Conservation (phyloP, 441 rosid species). For the Monsonia emarginata region DNA sequence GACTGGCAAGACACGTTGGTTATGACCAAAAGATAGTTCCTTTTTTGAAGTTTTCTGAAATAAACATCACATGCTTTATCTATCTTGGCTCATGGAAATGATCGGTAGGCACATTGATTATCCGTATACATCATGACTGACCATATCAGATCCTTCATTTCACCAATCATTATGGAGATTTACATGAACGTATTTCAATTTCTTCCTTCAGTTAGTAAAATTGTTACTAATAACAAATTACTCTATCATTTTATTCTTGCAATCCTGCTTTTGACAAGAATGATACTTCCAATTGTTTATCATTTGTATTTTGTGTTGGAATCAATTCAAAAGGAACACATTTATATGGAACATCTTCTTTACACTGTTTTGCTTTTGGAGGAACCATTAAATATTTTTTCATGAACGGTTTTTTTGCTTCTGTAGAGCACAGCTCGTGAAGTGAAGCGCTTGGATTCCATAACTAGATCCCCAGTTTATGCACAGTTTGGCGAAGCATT, state of each 20-base stretch:
- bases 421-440: slow-evolving; percentile 82
- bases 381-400: slow-evolving; percentile 1
- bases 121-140: background rate
- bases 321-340: background rate
- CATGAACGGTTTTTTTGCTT: slow-evolving; percentile 12
- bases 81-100: background rate
- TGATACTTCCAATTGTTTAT: no score
- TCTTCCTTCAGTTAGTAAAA: background rate
- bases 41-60: background rate
- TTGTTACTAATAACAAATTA: background rate
- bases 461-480: slow-evolving; percentile 81
- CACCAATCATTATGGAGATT: background rate
- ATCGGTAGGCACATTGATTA: background rate
- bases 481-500: slow-evolving; percentile 91
- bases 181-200: background rate
- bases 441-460: slow-evolving; percentile 80
- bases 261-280: no score
- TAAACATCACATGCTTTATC: background rate
- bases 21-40: background rate
- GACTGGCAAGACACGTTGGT: background rate
- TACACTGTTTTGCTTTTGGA: background rate
- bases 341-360: background rate
- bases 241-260: background rate
- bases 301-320: background rate
- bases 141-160: background rate